Base-by-base conservation (phyloP, 2,329 filamentous ascomycete genomes). In the Fusarium nodosum region DNA sequence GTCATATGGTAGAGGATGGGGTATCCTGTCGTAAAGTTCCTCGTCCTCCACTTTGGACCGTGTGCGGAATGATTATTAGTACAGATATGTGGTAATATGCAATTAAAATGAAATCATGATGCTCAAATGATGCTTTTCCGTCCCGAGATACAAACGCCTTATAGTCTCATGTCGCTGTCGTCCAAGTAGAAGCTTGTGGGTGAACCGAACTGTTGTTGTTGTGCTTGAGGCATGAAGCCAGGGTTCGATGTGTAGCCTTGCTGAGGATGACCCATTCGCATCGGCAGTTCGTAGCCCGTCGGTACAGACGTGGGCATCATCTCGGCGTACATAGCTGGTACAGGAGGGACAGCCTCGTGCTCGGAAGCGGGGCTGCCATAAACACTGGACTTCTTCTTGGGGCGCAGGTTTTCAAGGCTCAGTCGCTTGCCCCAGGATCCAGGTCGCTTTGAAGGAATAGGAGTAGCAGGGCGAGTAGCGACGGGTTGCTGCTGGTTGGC, bases 391-490 rank as follows among this genome's bases (percentile, higher is more conserved):
- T 79, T 79, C 74, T 80, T 80, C 66, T 75, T 74, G 7, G 79
- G 78, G 10, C 79, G 77, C 26, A 80, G 62, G 60, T 75, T 78
- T 63, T 81, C 79, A 64, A 81, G 78, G 68, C 77, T 79, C 24
- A 79, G 72, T 31, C 79, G 71, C 51, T 79, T 78, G 16, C 77
- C 77, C 79, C 79, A 81, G 6, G 79, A 81, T 28, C 76, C 79
- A 24, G 79, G 79, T 56, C 79, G 75, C 63, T 81, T 81, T 56
- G 79, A 74, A 3, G 79, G 79, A 16, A 78, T 77, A 9, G 79
- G 79, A 22, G 79, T 81, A 7, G 77, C 79, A 8, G 79, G 79
- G 8, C 79, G 78, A 31, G 71, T 65, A 22, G 75, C 71, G 3
- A 74, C 75, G 4, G 76, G 68, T 28, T 68, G 41, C 56, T 68